These are phyloP conservation scores for Macrophomina pseudophaseolina DNA, from an alignment of 2,329 filamentous ascomycete genomes.

Conservation along the genomic window DNA sequence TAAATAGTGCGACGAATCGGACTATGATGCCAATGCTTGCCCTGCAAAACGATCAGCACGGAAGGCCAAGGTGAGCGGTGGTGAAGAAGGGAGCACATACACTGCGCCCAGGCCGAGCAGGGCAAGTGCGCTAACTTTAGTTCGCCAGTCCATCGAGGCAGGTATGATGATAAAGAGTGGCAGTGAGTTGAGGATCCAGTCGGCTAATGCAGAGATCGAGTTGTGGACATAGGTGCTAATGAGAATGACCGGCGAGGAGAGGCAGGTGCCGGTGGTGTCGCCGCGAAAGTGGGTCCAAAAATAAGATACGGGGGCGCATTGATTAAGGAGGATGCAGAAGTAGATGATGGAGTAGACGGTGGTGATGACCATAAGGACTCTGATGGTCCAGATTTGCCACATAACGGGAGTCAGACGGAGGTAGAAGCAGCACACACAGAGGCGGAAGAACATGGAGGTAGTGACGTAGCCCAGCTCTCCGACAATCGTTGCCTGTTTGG, in stretches of 20 bases:
- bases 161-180: constrained; percentile 22
- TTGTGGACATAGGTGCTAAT: constrained; percentile 18
- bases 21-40: constrained; percentile 21
- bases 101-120: constrained; percentile 17
- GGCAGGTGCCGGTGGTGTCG: constrained; percentile 5
- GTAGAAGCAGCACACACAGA: constrained; percentile 20
- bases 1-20: constrained; percentile 18
- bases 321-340: constrained; percentile 22
- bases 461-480: constrained; percentile 13
- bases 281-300: constrained; percentile 20
- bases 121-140: constrained; percentile 13
- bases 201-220: constrained; percentile 2
- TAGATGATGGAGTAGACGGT: constrained; percentile 18
- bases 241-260: background rate
- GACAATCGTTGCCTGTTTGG: background rate
- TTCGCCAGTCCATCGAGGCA: constrained; percentile 1
- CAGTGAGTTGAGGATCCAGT: constrained; percentile 8
- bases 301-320: constrained; percentile 13
- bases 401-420: constrained; percentile 19
- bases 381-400: constrained; percentile 23
- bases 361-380: constrained; percentile 1
- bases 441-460: constrained; percentile 24
- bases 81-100: background rate
- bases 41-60: background rate
- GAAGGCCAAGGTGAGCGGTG: too few species aligned